phyloP scores from a whole-genome alignment of 192 early-diverging fungal genomes.

The Podila horticola region DNA sequence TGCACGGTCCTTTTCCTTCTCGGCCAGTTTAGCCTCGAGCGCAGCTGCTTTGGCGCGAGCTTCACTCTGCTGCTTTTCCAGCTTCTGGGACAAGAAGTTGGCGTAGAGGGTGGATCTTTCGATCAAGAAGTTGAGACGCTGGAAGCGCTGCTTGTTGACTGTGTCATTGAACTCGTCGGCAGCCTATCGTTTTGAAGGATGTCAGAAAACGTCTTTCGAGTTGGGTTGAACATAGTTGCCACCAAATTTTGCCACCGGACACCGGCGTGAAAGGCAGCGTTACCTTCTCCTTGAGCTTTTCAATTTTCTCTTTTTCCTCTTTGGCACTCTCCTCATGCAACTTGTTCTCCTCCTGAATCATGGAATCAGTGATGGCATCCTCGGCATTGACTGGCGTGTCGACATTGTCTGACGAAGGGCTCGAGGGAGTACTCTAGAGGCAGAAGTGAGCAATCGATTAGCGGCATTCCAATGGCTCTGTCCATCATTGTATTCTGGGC shows the following conservation, averaged over 20 bases:
- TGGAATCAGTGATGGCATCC: conserved; percentile 46
- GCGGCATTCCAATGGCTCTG: too few species aligned
- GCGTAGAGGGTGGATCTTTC: conserved; percentile 86
- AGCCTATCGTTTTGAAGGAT: conserved; percentile 54
- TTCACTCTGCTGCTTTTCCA: conserved; percentile 80
- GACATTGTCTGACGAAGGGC: not conserved
- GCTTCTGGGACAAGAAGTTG: conserved; percentile 77
- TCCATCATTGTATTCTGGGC: too few species aligned
- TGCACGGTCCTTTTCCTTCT: conserved; percentile 6
- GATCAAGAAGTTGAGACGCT: conserved; percentile 82
- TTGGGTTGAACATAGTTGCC: conserved; percentile 12
- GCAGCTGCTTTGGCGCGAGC: conserved; percentile 59
- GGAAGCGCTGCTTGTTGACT: conserved; percentile 70
- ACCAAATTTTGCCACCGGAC: conserved; percentile 45
- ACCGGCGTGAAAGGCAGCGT: not conserved
- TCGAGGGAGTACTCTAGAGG: not conserved
- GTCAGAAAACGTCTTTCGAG: not conserved
- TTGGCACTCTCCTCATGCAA: conserved; percentile 47
- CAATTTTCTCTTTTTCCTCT: conserved; percentile 59
- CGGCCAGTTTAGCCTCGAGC: conserved; percentile 22
- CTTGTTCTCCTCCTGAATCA: conserved; percentile 57
- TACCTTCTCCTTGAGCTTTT: conserved; percentile 59
- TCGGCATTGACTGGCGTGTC: conserved; percentile 4
- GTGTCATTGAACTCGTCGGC: conserved; percentile 68
- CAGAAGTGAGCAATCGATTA: conserved; percentile 12